Evolutionary conservation across 2,329 filamentous ascomycete species (phyloP).

Genomic region (Pseudogymnoascus sp.): DNA sequence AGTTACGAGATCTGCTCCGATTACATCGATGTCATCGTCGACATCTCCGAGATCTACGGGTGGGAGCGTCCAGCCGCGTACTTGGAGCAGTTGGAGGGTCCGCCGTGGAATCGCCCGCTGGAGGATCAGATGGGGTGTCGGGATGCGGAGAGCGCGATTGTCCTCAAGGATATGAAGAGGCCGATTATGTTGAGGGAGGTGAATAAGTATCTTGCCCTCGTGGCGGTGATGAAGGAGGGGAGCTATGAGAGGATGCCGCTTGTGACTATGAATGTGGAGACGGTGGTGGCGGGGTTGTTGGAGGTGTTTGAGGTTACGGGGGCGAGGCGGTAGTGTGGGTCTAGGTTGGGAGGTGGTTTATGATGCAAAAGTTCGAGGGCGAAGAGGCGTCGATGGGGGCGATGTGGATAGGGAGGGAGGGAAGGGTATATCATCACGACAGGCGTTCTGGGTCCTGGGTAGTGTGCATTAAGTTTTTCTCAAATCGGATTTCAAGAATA

Average conservation of each 20-base stretch:
- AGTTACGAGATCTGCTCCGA: conserved; percentile 98
- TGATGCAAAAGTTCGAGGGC: background rate
- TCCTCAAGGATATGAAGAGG: conserved; percentile 55
- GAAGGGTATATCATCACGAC: background rate
- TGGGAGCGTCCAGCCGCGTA: conserved; percentile 56
- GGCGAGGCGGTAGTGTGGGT: conserved; percentile 32
- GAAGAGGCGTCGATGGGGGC: background rate
- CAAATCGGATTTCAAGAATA: background rate
- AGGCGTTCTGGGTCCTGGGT: background rate
- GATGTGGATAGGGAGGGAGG: background rate
- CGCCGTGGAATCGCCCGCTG: conserved; percentile 53
- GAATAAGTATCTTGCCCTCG: conserved; percentile 68
- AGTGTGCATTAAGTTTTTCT: background rate
- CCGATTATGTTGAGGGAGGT: conserved; percentile 64
- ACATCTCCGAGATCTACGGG: conserved; percentile 92
- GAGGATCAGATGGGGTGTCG: conserved; percentile 60
- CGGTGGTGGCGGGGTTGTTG: conserved; percentile 69
- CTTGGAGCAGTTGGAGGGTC: conserved; percentile 49
- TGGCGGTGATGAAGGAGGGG: conserved; percentile 81
- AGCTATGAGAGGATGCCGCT: conserved; percentile 77
- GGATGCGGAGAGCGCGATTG: conserved; percentile 61
- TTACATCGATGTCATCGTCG: conserved; percentile 97
- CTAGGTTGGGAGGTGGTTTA: background rate
- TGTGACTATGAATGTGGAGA: conserved; percentile 81
- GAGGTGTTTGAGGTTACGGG: conserved; percentile 73